Evolutionary conservation across 2,329 filamentous ascomycete genomes (phyloP), one percentile per base, ranked within the genome.

Genomic region (Cladosporium sp.): DNA sequence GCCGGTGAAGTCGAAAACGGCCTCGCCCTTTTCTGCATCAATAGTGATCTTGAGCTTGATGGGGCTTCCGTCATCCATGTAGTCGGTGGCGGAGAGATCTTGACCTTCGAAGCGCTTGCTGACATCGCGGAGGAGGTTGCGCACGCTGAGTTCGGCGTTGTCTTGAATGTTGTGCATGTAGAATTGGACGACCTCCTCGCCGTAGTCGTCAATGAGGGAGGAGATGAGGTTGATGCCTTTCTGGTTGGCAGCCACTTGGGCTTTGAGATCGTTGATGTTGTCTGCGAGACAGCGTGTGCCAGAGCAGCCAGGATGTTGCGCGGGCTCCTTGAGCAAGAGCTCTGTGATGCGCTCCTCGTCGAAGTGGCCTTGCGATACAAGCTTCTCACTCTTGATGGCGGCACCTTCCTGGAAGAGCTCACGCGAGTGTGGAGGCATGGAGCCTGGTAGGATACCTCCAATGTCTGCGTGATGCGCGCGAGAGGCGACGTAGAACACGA

Each of bases 221-320:
- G 82, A 83, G 64, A 95, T 94, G 20, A 93, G 78, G 37, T 85
- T 86, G 68, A 93, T 93, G 8, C 91, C 91, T 66, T 92, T 92
- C 66, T 91, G 88, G 68, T 96, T 95, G 12, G 90, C 90, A 0
- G 91, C 90, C 12, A 94, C 87, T 70, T 95, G 90, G 0, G 91
- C 91, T 72, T 92, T 92, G 40, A 96, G 79, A 70, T 95, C 91
- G 55, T 90, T 92, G 64, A 95, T 80, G 69, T 95, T 95, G 72
- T 96, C 91, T 9, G 84, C 85, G 1, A 95, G 78, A 69, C 89
- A 91, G 43, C 90, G 80, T 0, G 90, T 92, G 2, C 90, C 90
- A 56, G 84, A 87, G 74, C 89, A 94, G 1, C 88, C 90, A 0
- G 86, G 84, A 64, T 89, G 86, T 65, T 87, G 79, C 0, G 88